Evolutionary conservation across 2,329 filamentous ascomycete genomes (phyloP), one percentile per base, ranked within the genome.

Genomic region (Daldinia eschscholtzii): DNA sequence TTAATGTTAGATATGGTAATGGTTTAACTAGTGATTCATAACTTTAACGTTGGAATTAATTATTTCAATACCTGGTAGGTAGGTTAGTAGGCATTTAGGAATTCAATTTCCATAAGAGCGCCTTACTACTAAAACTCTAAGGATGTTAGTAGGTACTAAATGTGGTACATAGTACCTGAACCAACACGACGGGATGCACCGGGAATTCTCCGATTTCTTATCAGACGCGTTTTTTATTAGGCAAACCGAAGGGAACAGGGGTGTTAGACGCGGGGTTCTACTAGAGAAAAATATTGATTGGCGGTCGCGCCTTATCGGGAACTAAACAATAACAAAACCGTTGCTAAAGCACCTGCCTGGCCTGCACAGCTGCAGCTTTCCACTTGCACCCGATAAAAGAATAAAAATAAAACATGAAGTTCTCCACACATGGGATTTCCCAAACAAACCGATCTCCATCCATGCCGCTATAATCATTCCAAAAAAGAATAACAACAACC

Each of bases 281-380:
- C 30, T 20, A 9, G 30, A 20, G 57, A 33, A 26, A 41, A 9
- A 50, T 50, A 52, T 39, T 48, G 50, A 66, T 66, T 65, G 48
- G 33, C 35, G 30, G 35, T 57, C 74, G 72, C 74, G 74, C 73
- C 69, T 71, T 65, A 55, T 62, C 37, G 39, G 12, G 58, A 73
- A 71, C 67, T 57, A 77, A 77, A 78, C 76, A 77, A 77, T 77
- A 78, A 78, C 76, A 77, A 78, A 76, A 59, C 63, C 35, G 74
- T 76, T 76, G 74, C 74, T 70, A 68, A 73, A 72, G 73, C 65
- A 62, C 58, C 58, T n/a, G n/a, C n/a, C n/a, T n/a, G n/a, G n/a
- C n/a, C n/a, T 23, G 20, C 20, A 23, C 20, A 23, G 20, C 20
- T 35, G 28, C 26, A 55, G 20, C 50, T 55, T 37, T 39, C 3